Evolutionary conservation across 352 stramenopile genomes (phyloP), one percentile per base, ranked within the genome.

Genomic region (Phytopythium aichiense): DNA sequence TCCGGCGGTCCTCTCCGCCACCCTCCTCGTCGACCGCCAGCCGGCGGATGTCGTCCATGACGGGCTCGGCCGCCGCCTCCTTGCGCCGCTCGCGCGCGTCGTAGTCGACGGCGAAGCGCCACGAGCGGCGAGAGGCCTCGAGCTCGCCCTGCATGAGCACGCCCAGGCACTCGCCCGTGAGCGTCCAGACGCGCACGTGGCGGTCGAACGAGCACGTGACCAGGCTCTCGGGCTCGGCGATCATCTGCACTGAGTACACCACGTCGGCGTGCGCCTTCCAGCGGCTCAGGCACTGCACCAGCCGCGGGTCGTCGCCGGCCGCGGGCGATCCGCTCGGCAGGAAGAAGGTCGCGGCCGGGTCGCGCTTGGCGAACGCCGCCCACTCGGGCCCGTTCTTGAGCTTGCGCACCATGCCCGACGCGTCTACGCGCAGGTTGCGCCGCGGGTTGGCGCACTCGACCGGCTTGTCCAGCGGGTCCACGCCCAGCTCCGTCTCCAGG

Each of bases 171-270:
- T 87, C 77, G 40, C 87, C 83, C 33, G 58, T 56, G 16, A 91
- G 63, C 30, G 69, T 72, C 80, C 83, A 95, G 57, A 95, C 71
- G 52, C 89, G 84, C 25, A 94, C 85, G 45, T 68, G 79, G 5
- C 87, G 83, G 56, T 95, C 85, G 54, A 91, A 91, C 15, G 83
- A 91, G 31, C 81, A 86, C 28, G 85, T 89, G 64, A 95, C 63
- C 18, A 95, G 58, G 31, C 77, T 92, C 63, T 73, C 72, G 37
- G 78, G 76, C 57, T 92, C 79, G 28, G 60, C n/a, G 56, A 91
- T 83, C 64, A 89, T 73, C 58, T 94, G 82, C 28, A 91, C 67
- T 23, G 79, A 91, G 60, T 92, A 91, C 50, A 95, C 72, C 22
- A 89, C 74, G 65, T 93, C 85, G 43, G 67, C 65, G 57, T 95